Conservation (phyloP, 2,329 filamentous ascomycete species). For the Apiospora pterosperma region DNA sequence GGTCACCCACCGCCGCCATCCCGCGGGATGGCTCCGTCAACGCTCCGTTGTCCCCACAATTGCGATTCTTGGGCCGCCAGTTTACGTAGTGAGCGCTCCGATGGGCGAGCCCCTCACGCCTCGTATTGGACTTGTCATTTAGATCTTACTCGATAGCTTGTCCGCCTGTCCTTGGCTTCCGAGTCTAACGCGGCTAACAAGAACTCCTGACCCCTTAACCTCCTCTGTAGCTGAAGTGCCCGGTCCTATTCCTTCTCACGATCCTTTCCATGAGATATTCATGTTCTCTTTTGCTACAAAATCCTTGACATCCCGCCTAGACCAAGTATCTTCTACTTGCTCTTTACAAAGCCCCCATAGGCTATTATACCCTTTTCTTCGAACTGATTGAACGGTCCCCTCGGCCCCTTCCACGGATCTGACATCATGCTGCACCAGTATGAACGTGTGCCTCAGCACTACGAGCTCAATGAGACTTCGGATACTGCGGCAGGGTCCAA, state of each 20-base stretch:
- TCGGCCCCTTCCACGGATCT: not conserved
- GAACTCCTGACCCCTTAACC: not conserved
- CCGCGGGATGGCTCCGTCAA: slow-evolving; percentile 16
- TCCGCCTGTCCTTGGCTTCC: not conserved
- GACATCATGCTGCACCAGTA: slow-evolving; percentile 15
- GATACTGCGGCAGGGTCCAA: slow-evolving; percentile 4
- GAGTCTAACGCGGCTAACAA: not conserved
- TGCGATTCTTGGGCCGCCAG: not conserved
- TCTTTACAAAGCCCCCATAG: not conserved
- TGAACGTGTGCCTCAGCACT: slow-evolving; percentile 22
- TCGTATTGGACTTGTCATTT: not conserved
- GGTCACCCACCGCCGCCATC: slow-evolving; percentile 7
- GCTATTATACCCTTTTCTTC: not conserved
- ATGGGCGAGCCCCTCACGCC: slow-evolving; percentile 1
- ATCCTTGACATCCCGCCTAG: not conserved
- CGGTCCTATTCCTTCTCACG: not conserved
- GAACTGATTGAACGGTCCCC: not conserved
- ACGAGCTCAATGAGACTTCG: slow-evolving; percentile 14
- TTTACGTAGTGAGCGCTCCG: not conserved
- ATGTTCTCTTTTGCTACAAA: not conserved
- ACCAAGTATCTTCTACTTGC: not conserved
- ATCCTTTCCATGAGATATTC: not conserved
- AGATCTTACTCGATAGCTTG: not conserved
- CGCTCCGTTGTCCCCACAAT: slow-evolving; percentile 14
- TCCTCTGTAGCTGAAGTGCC: not conserved